Evolutionary conservation across 768 basidiomycete genomes (phyloP), one percentile per base, ranked within the genome.

Genomic region (Russula vinacea): DNA sequence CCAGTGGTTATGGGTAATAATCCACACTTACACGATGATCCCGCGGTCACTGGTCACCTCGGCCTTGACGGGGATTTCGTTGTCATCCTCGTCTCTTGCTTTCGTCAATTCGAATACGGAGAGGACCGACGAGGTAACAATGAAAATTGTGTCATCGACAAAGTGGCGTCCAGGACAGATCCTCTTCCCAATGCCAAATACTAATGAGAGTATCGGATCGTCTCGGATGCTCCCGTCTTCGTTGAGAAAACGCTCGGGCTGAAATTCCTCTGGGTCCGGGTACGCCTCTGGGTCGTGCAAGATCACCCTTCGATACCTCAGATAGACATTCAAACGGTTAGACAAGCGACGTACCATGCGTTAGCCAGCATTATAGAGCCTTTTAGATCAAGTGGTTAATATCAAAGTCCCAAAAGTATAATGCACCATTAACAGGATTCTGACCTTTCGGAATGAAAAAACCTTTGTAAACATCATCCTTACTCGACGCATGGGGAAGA

Each of bases 141-240:
- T 44, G 50, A 64, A 71, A 2, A 71, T 37, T 4, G 58, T 66
- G 13, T 58, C 37, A 19, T 71, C 70, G 0, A 62, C 71, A 11
- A 71, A 44, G 16, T 69, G 63, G 10, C 67, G 67, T 7, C 70
- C 70, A 0, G 70, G 70, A 47, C 70, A 71, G 50, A 66, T 62
- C 40, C 66, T 29, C 52, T 54, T 67, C 45, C 66, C 66, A n/a
- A 35, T 24, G 2, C 66, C 66, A 32, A 64, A 67, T 5, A 35
- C 62, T 4, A 54, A 5, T 2, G 35, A 2, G 6, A 67, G 44
- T 14, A 19, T 8, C 7, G 60, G 58, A 11, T 67, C 67, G 3
- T 67, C 60, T 40, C 45, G 51, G 35, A 65, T 19, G 8, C 14
- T 52, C 3, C 64, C 59, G 11, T 68, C 66, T 26, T 62, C 26